A percentile compares a stretch with the other conserved stretches of the same genome.
Conservation (phyloP, 176 grass and related monocot species). For the Saccharum officinarum region DNA sequence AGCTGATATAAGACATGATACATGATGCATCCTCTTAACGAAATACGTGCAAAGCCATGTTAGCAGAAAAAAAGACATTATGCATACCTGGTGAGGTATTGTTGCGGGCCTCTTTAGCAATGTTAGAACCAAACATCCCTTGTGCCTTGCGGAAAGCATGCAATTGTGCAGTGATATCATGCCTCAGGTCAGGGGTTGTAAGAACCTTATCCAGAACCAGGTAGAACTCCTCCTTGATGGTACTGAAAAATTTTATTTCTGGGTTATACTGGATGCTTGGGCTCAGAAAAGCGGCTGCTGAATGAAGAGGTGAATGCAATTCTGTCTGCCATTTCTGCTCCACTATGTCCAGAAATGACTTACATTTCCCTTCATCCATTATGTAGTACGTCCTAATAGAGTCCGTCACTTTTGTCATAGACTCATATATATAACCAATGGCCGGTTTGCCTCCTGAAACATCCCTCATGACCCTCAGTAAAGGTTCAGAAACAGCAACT, state of each 20-base stretch:
- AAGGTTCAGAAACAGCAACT: slow-evolving; percentile 83
- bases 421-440: slow-evolving; percentile 93
- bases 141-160: slow-evolving; percentile 83
- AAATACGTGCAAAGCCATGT: too few relatives aligned
- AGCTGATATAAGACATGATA: not conserved
- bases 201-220: slow-evolving; percentile 80
- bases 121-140: slow-evolving; percentile 88
- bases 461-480: slow-evolving; percentile 89
- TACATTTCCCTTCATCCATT: slow-evolving; percentile 98
- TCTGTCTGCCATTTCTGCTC: slow-evolving; percentile 80
- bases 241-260: slow-evolving; percentile 72
- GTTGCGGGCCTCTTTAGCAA: slow-evolving; percentile 88
- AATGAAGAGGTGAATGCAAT: slow-evolving; percentile 91
- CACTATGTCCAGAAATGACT: slow-evolving; percentile 88
- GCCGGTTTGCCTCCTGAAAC: slow-evolving; percentile 83
- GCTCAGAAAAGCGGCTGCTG: slow-evolving; percentile 79
- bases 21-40: too few relatives aligned
- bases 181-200: slow-evolving; percentile 70
- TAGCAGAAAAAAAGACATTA: not conserved
- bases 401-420: slow-evolving; percentile 91
- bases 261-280: slow-evolving; percentile 91
- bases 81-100: slow-evolving; percentile 68
- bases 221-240: slow-evolving; percentile 79
- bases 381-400: slow-evolving; percentile 97
- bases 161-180: slow-evolving; percentile 77